phyloP scores from a whole-genome alignment of 169 alveolate genomes.

The Plasmodium knowlesi region DNA sequence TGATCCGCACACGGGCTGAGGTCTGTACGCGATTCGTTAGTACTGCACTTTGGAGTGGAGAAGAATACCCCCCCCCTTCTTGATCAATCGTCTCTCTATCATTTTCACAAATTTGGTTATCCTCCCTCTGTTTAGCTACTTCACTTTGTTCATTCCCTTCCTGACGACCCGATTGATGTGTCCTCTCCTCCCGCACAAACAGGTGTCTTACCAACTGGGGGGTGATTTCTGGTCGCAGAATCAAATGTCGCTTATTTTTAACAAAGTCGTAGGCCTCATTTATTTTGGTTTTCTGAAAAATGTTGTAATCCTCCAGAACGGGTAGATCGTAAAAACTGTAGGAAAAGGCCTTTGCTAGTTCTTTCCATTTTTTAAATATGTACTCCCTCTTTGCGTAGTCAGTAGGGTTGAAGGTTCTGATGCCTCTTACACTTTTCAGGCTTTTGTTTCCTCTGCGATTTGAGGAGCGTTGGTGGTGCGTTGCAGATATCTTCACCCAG shows the following conservation, averaged over 20 bases:
- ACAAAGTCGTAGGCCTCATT: constrained; percentile 66
- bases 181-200: constrained; percentile 2
- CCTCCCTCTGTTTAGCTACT: neutral
- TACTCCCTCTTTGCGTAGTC: constrained; percentile 50
- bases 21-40: neutral
- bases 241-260: constrained; percentile 48
- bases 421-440: constrained; percentile 35
- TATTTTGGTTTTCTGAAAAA: constrained; percentile 34
- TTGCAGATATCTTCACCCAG: neutral
- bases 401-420: constrained; percentile 18
- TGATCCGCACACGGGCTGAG: neutral
- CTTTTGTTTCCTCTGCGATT: neutral
- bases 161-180: neutral
- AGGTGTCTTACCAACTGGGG: constrained; percentile 51
- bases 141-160: neutral
- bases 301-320: constrained; percentile 26
- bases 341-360: constrained; percentile 40
- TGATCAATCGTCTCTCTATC: neutral
- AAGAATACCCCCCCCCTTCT: neutral
- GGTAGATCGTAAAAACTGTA: constrained; percentile 60
- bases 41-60: neutral
- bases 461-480: neutral
- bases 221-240: constrained; percentile 65
- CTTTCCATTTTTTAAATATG: constrained; percentile 59
- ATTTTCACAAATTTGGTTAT: no score